phyloP scores from a whole-genome alignment of 495 filamentous ascomycete genomes.

The Podospora tetraspora region DNA sequence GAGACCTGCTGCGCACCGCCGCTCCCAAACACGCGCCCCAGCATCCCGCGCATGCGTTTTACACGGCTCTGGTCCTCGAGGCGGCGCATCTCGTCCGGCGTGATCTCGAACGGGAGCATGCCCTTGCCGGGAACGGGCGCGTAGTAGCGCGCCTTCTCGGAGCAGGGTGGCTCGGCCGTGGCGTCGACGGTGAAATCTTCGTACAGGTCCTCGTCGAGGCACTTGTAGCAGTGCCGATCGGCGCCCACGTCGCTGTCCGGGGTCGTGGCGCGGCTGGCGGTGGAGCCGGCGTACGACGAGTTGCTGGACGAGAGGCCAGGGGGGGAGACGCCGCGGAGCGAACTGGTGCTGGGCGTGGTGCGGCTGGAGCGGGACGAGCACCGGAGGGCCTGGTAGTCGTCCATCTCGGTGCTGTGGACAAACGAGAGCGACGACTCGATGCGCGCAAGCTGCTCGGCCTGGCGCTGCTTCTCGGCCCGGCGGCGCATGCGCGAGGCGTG shows the following conservation, averaged over 20 bases:
- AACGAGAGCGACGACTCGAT: slow-evolving; percentile 9
- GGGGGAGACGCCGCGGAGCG: slow-evolving; percentile 30
- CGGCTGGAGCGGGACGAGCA: slow-evolving; percentile 28
- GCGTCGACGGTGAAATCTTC: too few species aligned
- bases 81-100: slow-evolving; percentile 35
- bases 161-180: too few species aligned
- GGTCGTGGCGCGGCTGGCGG: slow-evolving; percentile 42
- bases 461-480: slow-evolving; percentile 39
- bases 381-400: slow-evolving; percentile 31
- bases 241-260: slow-evolving; percentile 33
- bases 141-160: too few species aligned
- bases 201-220: slow-evolving; percentile 23
- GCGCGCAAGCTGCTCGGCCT: slow-evolving; percentile 30
- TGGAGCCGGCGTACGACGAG: slow-evolving; percentile 40
- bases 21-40: slow-evolving; percentile 37
- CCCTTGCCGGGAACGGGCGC: slow-evolving; percentile 16
- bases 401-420: background rate
- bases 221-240: slow-evolving; percentile 31
- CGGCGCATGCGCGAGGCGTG: slow-evolving; percentile 38
- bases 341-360: slow-evolving; percentile 30
- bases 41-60: slow-evolving; percentile 39
- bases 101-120: slow-evolving; percentile 46
- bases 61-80: slow-evolving; percentile 35
- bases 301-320: slow-evolving; percentile 39
- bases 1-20: background rate